Evolutionary conservation across 768 basidiomycete genomes (phyloP).

Genomic region (Paxillus ammoniavirescens): DNA sequence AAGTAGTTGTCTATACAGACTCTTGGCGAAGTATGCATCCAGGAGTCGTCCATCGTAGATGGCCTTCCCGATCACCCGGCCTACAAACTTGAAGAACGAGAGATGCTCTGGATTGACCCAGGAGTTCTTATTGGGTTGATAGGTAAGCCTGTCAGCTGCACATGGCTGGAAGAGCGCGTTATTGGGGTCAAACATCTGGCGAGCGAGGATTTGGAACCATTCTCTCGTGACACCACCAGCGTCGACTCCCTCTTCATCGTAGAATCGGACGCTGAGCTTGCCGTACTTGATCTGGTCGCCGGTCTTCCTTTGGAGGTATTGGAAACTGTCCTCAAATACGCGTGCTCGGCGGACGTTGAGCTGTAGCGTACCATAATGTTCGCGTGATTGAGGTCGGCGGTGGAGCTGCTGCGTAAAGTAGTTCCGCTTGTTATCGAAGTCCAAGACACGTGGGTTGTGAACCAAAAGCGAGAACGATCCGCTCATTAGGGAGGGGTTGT

Average conservation of each 20-base stretch:
- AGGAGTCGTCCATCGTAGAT: slow-evolving; percentile 95
- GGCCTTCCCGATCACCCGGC: slow-evolving; percentile 95
- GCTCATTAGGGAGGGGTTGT: slow-evolving; percentile 96
- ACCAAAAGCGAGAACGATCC: slow-evolving; percentile 97
- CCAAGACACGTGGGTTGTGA: slow-evolving; percentile 92
- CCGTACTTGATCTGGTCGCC: slow-evolving; percentile 98
- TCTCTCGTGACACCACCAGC: slow-evolving; percentile 97
- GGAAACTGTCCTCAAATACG: slow-evolving; percentile 98
- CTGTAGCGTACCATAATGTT: slow-evolving; percentile 81
- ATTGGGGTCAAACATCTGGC: slow-evolving; percentile 99
- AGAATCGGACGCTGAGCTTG: slow-evolving; percentile 94
- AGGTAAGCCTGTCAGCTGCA: slow-evolving; percentile 90
- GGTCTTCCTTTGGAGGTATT: slow-evolving; percentile 81
- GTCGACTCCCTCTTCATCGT: slow-evolving; percentile 97
- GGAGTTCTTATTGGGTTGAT: slow-evolving; percentile 93
- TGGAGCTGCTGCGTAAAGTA: slow-evolving; percentile 93
- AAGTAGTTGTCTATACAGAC: slow-evolving; percentile 92
- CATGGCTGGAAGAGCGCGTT: slow-evolving; percentile 98
- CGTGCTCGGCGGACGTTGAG: slow-evolving; percentile 86
- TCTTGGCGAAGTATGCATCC: slow-evolving; percentile 97
- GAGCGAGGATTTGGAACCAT: slow-evolving; percentile 97
- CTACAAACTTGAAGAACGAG: slow-evolving; percentile 98
- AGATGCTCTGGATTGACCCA: slow-evolving; percentile 95
- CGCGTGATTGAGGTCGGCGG: slow-evolving; percentile 72
- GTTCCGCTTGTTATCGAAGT: slow-evolving; percentile 99